These are phyloP conservation scores for Limtongia smithiae DNA, from an alignment of 805 yeast species.

Conservation along the genomic window DNA sequence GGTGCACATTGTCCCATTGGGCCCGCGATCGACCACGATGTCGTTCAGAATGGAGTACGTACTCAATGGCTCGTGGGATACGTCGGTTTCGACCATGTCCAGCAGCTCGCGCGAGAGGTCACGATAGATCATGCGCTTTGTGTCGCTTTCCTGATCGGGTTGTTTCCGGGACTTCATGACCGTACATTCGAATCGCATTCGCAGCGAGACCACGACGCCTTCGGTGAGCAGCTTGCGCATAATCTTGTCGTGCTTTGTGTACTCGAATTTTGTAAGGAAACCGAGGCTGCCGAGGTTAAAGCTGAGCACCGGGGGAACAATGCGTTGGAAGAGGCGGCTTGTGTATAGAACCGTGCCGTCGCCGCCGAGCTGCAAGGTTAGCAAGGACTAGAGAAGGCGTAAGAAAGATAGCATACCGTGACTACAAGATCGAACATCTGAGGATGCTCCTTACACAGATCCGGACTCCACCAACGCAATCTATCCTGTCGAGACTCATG, in stretches of 20 bases:
- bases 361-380: conserved; percentile 64
- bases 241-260: conserved; percentile 39
- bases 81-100: conserved; percentile 15
- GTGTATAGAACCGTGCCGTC: conserved; percentile 76
- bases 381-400: neutral
- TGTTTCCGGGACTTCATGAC: conserved; percentile 40
- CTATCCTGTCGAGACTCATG: conserved; percentile 46
- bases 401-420: conserved; percentile 41
- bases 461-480: conserved; percentile 40
- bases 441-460: conserved; percentile 36
- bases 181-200: conserved; percentile 52
- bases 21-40: conserved; percentile 52
- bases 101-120: conserved; percentile 22
- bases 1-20: conserved; percentile 50
- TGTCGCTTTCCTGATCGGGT: conserved; percentile 23
- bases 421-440: conserved; percentile 65
- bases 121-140: neutral
- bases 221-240: conserved; percentile 40
- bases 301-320: conserved; percentile 82
- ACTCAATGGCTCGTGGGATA: conserved; percentile 30
- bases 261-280: conserved; percentile 63
- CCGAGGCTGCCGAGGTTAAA: conserved; percentile 82
- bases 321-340: conserved; percentile 65
- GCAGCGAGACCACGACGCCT: conserved; percentile 47
- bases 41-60: conserved; percentile 49